Evolutionary conservation across 2,329 filamentous ascomycete genomes (phyloP).

Genomic region (Trichoderma sp.): DNA sequence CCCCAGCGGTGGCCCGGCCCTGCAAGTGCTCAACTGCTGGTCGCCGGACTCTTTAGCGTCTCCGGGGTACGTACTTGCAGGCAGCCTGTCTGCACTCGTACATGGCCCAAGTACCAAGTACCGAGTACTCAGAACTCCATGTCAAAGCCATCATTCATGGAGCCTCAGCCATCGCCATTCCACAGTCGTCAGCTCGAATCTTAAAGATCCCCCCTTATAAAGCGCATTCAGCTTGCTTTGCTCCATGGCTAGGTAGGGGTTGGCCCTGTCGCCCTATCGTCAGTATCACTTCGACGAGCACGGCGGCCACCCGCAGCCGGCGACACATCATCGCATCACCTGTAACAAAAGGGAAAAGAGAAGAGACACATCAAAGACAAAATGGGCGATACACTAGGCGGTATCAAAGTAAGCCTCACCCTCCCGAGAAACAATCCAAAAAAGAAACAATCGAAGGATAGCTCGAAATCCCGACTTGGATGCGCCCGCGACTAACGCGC

Average conservation of each 20-base stretch:
- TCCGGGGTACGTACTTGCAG: slow-evolving; percentile 12
- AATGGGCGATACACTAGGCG: slow-evolving; percentile 39
- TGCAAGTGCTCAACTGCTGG: not conserved
- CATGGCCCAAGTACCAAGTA: not conserved
- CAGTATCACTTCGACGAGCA: not conserved
- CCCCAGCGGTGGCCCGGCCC: not conserved
- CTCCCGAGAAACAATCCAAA: not conserved
- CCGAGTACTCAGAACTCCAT: not conserved
- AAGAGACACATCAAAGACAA: slow-evolving; percentile 11
- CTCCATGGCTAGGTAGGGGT: not conserved
- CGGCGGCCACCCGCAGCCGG: not conserved
- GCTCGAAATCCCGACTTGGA: no score
- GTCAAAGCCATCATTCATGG: not conserved
- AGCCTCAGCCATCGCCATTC: not conserved
- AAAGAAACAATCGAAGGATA: not conserved
- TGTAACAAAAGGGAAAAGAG: not conserved
- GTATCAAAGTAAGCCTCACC: slow-evolving; percentile 37
- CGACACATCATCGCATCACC: not conserved
- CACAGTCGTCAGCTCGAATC: not conserved
- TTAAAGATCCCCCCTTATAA: not conserved
- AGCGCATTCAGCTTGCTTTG: not conserved
- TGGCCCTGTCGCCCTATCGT: not conserved
- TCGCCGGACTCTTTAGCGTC: slow-evolving; percentile 2
- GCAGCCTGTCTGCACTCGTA: not conserved
- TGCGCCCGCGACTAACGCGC: slow-evolving; percentile 11